Evolutionary conservation across 75 land plant species (phyloP).

Genomic region (Pinus taeda): DNA sequence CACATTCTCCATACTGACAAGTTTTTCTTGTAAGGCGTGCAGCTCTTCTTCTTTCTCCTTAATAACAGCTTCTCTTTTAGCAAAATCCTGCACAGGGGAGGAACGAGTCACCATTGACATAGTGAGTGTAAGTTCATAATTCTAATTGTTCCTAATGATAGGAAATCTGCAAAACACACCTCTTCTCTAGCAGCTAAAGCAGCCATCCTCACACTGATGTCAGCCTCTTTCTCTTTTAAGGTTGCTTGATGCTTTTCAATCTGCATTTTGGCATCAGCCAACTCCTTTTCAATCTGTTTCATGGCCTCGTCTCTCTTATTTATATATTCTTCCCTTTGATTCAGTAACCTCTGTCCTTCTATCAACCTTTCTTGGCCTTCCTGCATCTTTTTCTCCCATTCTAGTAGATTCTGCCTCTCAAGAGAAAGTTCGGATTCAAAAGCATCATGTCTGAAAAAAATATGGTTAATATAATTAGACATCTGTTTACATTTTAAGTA

Average conservation of each 20-base stretch:
- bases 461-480: background rate
- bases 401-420: conserved; percentile 58
- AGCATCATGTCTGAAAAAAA: conserved; percentile 39
- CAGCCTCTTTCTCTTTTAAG: no score
- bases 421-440: conserved; percentile 35
- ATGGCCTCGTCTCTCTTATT: conserved; percentile 56
- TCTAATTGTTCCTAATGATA: background rate
- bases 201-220: no score
- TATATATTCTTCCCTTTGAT: conserved; percentile 73
- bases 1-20: conserved; percentile 67
- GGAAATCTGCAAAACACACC: conserved; percentile 11
- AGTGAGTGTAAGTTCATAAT: no score
- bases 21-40: conserved; percentile 54
- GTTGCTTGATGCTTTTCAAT: conserved; percentile 1
- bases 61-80: conserved; percentile 22
- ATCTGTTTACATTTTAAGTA: background rate
- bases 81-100: conserved; percentile 14
- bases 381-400: conserved; percentile 77
- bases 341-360: conserved; percentile 67
- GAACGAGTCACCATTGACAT: no score
- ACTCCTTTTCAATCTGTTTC: conserved; percentile 55
- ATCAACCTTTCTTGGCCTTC: conserved; percentile 75
- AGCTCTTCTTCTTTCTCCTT: conserved; percentile 70
- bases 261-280: conserved; percentile 54
- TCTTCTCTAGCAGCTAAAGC: no score